These are phyloP conservation scores for Lagerstroemia speciosa DNA, from an alignment of 345 rosid genomes.

Conservation along the genomic window DNA sequence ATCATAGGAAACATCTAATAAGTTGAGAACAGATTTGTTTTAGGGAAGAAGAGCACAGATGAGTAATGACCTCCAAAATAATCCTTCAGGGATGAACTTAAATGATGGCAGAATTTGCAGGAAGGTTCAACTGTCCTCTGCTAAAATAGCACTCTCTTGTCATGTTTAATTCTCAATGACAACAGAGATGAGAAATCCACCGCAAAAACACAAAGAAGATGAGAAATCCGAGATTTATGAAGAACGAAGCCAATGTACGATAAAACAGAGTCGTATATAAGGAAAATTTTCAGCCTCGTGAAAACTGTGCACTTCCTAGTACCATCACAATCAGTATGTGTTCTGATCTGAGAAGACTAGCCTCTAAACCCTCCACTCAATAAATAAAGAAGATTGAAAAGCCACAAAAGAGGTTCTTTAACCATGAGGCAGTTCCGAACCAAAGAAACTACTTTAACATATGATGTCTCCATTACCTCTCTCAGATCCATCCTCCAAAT, in stretches of 20 bases:
- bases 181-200: no score
- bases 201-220: not conserved
- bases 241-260: not conserved
- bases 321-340: not conserved
- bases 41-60: no score
- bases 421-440: conserved; percentile 1
- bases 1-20: no score
- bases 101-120: no score
- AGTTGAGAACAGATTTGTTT: no score
- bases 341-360: not conserved
- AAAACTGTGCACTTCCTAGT: not conserved
- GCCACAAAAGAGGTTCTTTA: not conserved
- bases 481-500: conserved; percentile 3
- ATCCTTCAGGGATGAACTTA: no score
- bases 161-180: not conserved
- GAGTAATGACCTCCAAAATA: no score
- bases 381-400: not conserved
- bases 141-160: no score
- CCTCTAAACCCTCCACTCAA: not conserved
- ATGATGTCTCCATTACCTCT: not conserved
- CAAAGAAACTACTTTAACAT: not conserved
- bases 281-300: not conserved
- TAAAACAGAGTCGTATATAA: not conserved
- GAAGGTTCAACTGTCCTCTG: no score
- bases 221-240: not conserved